These are phyloP conservation scores for Goffeauzyma gilvescens DNA, from an alignment of 768 basidiomycete genomes.

Conservation along the genomic window DNA sequence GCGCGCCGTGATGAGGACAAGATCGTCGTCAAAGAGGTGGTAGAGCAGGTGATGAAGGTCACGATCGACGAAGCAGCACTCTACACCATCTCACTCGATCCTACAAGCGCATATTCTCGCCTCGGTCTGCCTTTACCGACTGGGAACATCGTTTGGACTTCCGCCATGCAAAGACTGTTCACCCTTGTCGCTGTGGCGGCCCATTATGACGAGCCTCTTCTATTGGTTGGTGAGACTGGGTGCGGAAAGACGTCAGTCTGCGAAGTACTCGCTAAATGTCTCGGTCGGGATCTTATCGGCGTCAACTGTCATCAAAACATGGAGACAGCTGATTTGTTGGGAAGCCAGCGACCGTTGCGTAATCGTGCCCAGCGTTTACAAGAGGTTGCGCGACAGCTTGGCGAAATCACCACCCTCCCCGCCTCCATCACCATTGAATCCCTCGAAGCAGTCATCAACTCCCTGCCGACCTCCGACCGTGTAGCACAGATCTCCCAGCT, in stretches of 20 bases:
- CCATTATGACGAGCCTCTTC: conserved; percentile 75
- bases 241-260: conserved; percentile 95
- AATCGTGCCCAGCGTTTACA: conserved; percentile 40
- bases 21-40: conserved; percentile 69
- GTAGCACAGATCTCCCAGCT: no score
- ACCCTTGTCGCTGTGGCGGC: conserved; percentile 66
- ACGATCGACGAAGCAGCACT: conserved; percentile 51
- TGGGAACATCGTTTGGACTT: conserved; percentile 54
- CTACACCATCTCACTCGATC: conserved; percentile 38
- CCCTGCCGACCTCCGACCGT: no score
- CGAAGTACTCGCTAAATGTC: conserved; percentile 59
- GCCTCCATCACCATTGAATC: no score
- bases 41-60: conserved; percentile 77
- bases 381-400: no score
- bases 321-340: conserved; percentile 90
- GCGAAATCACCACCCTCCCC: no score
- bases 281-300: conserved; percentile 43
- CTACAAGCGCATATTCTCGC: conserved; percentile 14
- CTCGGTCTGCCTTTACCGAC: conserved; percentile 16
- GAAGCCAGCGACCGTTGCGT: conserved; percentile 71
- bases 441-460: no score
- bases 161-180: conserved; percentile 77
- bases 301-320: conserved; percentile 97
- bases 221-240: conserved; percentile 92
- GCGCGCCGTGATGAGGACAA: conserved; percentile 71